These are phyloP conservation scores for Lachancea cidri DNA, from an alignment of 805 yeast species.

Conservation along the genomic window DNA sequence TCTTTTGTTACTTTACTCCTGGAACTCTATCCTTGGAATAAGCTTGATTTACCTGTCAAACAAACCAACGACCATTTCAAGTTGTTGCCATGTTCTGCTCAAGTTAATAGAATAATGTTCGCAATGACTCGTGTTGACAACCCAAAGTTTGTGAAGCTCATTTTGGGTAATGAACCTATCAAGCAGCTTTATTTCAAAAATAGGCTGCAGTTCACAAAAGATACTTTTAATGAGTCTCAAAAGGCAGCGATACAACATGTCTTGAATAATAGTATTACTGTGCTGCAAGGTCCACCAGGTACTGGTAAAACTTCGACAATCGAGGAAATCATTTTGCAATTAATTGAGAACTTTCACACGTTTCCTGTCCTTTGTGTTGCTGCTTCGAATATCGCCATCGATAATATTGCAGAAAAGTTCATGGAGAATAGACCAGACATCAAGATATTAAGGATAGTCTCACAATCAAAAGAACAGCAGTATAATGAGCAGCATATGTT, in stretches of 20 bases:
- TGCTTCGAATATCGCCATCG: conserved; percentile 71
- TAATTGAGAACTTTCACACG: conserved; percentile 48
- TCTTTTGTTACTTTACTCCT: conserved; percentile 38
- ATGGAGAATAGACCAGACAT: conserved; percentile 45
- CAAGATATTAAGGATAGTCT: conserved; percentile 50
- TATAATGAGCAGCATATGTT: conserved; percentile 54
- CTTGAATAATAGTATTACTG: conserved; percentile 44
- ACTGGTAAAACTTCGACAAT: conserved; percentile 75
- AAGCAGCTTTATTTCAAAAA: conserved; percentile 54
- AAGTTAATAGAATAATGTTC: conserved; percentile 55
- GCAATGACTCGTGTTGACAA: conserved; percentile 60
- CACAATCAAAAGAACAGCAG: conserved; percentile 56
- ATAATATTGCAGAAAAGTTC: conserved; percentile 68
- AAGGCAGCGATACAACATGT: conserved; percentile 51
- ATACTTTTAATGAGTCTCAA: conserved; percentile 54
- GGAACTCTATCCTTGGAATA: conserved; percentile 56
- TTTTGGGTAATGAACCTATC: conserved; percentile 51
- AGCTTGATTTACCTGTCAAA: conserved; percentile 40
- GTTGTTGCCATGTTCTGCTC: conserved; percentile 58
- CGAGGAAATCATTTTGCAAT: conserved; percentile 55
- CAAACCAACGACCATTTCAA: conserved; percentile 34
- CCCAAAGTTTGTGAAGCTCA: conserved; percentile 45
- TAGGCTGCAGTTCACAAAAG: conserved; percentile 43
- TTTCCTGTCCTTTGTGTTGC: conserved; percentile 70
- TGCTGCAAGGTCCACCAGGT: conserved; percentile 79